A percentile compares a stretch with the other conserved stretches of the same genome.
Evolutionary conservation across 306 rosid species (phyloP).

Genomic region (Vachellia pachyceras): DNA sequence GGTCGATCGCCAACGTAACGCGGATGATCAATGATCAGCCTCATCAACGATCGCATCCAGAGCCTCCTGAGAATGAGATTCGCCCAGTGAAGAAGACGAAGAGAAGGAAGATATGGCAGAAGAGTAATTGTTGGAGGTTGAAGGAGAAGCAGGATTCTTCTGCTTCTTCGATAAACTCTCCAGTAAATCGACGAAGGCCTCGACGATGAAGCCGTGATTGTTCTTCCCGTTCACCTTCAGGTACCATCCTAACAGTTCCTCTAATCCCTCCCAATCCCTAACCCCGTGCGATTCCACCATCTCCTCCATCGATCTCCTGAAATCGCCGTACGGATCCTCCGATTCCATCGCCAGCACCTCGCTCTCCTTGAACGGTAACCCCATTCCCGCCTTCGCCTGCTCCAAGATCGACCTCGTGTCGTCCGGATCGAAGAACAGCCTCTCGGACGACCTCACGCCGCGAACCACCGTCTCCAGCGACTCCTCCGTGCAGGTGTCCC

Average conservation of each 20-base stretch:
- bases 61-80: background rate
- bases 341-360: conserved; percentile 76
- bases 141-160: background rate
- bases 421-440: conserved; percentile 77
- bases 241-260: conserved; percentile 71
- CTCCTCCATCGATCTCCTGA: conserved; percentile 84
- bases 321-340: conserved; percentile 69
- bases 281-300: conserved; percentile 78
- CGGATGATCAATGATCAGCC: conserved; percentile 19
- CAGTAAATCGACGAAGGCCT: conserved; percentile 80
- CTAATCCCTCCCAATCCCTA: conserved; percentile 77
- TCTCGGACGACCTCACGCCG: conserved; percentile 62
- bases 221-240: conserved; percentile 64
- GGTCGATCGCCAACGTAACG: too few species aligned
- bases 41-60: conserved; percentile 49
- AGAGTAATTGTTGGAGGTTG: conserved; percentile 36
- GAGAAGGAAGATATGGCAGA: conserved; percentile 58
- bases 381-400: conserved; percentile 38
- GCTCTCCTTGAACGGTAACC: conserved; percentile 60
- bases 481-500: conserved; percentile 30
- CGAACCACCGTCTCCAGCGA: conserved; percentile 64
- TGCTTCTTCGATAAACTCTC: conserved; percentile 34
- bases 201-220: conserved; percentile 72
- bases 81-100: conserved; percentile 41
- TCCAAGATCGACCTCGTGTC: conserved; percentile 65